These are phyloP conservation scores for Collybia mongolica DNA, from an alignment of 768 basidiomycete species.

Conservation along the genomic window DNA sequence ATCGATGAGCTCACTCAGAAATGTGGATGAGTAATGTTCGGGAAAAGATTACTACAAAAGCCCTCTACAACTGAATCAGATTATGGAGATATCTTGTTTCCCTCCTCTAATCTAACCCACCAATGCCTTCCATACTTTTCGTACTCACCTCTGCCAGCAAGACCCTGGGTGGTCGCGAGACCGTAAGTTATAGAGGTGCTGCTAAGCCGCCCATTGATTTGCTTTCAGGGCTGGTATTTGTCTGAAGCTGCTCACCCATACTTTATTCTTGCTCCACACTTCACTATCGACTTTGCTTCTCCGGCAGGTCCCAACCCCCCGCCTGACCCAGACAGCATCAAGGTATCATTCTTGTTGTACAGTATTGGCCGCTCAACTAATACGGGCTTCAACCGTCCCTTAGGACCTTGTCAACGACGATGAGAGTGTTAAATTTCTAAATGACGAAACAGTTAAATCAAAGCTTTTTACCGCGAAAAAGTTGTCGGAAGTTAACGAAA, in stretches of 20 bases:
- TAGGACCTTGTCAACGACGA: conserved; percentile 55
- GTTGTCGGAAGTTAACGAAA: conserved; percentile 53
- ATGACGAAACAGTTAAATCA: conserved; percentile 48
- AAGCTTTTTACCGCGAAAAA: conserved; percentile 59
- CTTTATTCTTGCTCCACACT: conserved; percentile 50
- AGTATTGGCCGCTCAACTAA: neutral
- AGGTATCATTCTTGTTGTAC: conserved; percentile 29
- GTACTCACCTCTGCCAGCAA: conserved; percentile 71
- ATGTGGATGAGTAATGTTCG: neutral
- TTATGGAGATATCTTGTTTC: no score
- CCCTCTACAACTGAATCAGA: no score
- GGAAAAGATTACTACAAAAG: no score
- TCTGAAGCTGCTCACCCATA: conserved; percentile 79
- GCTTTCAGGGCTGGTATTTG: conserved; percentile 67
- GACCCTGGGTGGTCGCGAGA: conserved; percentile 48
- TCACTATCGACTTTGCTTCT: conserved; percentile 57
- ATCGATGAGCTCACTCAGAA: neutral
- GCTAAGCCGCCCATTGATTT: no score
- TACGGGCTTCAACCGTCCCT: neutral
- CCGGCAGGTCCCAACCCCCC: conserved; percentile 70
- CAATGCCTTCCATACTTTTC: conserved; percentile 58
- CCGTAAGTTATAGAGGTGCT: conserved; percentile 35
- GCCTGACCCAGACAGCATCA: conserved; percentile 54
- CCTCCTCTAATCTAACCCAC: no score
- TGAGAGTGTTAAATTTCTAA: conserved; percentile 54